Percentiles rank a stretch among this genome's conserved stretches.
Evolutionary conservation across 805 yeast genomes (phyloP).

Genomic region (Hermanozyma aechmeae): DNA sequence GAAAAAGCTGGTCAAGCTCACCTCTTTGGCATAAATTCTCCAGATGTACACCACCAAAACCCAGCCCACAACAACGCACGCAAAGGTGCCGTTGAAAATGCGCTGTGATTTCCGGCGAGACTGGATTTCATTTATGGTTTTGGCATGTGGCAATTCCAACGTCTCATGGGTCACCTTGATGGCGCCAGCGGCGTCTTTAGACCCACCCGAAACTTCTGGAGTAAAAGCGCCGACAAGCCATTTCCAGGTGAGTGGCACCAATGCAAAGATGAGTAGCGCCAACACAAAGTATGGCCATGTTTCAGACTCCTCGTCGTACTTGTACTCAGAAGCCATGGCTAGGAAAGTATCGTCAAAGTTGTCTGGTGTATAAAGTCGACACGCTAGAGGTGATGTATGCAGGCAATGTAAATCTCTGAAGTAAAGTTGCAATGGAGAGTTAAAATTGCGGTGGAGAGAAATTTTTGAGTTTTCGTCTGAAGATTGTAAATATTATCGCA

Average conservation of each 20-base stretch:
- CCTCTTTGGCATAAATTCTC: conserved; percentile 31
- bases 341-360: too few species aligned
- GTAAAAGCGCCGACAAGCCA: conserved; percentile 15
- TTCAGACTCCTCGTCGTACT: conserved; percentile 81
- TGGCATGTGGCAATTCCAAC: conserved; percentile 18
- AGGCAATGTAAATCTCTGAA: too few species aligned
- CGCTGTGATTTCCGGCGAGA: conserved; percentile 18
- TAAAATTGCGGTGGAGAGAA: too few species aligned
- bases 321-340: conserved; percentile 49
- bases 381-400: too few species aligned
- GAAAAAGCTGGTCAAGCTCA: conserved; percentile 44
- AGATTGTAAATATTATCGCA: too few species aligned
- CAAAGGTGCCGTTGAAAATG: conserved; percentile 29
- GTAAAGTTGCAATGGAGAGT: too few species aligned
- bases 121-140: conserved; percentile 16
- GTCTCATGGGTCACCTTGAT: conserved; percentile 20
- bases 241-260: conserved; percentile 53
- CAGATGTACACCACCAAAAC: conserved; percentile 32
- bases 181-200: conserved; percentile 21
- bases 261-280: conserved; percentile 58
- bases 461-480: too few species aligned
- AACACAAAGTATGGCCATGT: conserved; percentile 89
- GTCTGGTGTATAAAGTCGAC: too few species aligned
- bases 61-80: conserved; percentile 51
- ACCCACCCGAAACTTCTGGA: too few species aligned